Evolutionary conservation across 345 rosid genomes (phyloP), one percentile per base, ranked within the genome.

Genomic region (Acer saccharum): DNA sequence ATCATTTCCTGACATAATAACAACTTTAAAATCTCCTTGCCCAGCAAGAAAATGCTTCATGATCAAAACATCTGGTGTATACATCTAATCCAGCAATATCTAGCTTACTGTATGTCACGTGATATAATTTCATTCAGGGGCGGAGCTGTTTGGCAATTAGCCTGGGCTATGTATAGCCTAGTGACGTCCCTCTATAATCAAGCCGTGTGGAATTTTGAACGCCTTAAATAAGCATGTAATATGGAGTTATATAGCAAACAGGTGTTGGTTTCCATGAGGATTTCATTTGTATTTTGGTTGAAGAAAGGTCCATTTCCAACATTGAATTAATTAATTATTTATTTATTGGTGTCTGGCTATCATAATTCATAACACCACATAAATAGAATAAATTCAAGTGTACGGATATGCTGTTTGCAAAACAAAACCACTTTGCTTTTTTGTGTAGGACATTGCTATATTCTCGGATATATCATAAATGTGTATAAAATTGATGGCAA

Each of bases 371-470:
- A 50, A 14, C 58, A 54, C 58, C 58, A 54, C n/a, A 54, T 54
- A 52, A 14, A 54, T 16, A 54, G 58, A 54, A 54, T 10, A 69
- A 54, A 11, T 16, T 9, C 4, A 54, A 7, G 50, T 11, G 48
- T 72, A 72, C 35, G 68, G 72, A 78, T 18, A 65, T 55, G 46
- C 39, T 8, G 2, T 20, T 57, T 41, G 67, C 61, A 57, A 41
- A 52, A 14, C 61, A 27, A 41, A 52, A 20, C n/a, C 35, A 13
- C 21, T n/a, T 21, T 55, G 13, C 20, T 5, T 65, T 9, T 52
- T 52, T 54, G 25, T 27, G n/a, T 64, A 1, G 35, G 29, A 20
- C 65, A 54, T 54, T 6, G n/a, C 58, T 69, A 70, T n/a, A 77
- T 69, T 44, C 69, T 62, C 60, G 61, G 21, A 27, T 25, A 4